phyloP scores from a whole-genome alignment of 768 basidiomycete species.

The Sporobolomyces phaffii region DNA sequence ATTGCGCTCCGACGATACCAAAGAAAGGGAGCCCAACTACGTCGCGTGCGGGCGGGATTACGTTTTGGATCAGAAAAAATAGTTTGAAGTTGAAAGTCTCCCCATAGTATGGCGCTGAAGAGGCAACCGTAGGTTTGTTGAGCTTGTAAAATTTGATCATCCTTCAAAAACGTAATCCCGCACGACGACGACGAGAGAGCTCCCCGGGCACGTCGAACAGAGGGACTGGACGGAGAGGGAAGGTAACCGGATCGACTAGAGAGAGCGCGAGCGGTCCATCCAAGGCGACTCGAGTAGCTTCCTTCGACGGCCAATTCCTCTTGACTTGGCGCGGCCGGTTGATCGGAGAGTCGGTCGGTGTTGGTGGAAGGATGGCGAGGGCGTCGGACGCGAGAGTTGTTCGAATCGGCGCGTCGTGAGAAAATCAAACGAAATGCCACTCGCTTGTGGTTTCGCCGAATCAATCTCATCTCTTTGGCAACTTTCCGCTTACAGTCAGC shows the following conservation, averaged over 20 bases:
- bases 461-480: not conserved
- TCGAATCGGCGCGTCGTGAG: too few species aligned
- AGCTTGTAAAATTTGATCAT: constrained; percentile 14
- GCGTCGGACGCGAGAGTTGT: too few species aligned
- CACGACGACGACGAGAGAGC: too few species aligned
- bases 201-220: too few species aligned
- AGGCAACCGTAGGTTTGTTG: constrained; percentile 22
- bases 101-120: constrained; percentile 14
- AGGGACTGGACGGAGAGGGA: not conserved
- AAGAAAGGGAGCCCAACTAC: not conserved
- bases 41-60: too few species aligned
- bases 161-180: not conserved
- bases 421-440: not conserved
- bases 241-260: not conserved
- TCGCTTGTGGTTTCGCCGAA: constrained; percentile 2
- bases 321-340: too few species aligned
- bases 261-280: too few species aligned
- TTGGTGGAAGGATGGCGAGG: too few species aligned
- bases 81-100: constrained; percentile 20
- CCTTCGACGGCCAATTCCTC: not conserved
- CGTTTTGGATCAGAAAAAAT: too few species aligned
- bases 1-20: too few species aligned
- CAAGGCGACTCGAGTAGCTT: not conserved
- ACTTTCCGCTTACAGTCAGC: not conserved
- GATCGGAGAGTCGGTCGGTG: too few species aligned